Conservation (phyloP, 2,329 filamentous ascomycete genomes). For the Fusarium sp. region DNA sequence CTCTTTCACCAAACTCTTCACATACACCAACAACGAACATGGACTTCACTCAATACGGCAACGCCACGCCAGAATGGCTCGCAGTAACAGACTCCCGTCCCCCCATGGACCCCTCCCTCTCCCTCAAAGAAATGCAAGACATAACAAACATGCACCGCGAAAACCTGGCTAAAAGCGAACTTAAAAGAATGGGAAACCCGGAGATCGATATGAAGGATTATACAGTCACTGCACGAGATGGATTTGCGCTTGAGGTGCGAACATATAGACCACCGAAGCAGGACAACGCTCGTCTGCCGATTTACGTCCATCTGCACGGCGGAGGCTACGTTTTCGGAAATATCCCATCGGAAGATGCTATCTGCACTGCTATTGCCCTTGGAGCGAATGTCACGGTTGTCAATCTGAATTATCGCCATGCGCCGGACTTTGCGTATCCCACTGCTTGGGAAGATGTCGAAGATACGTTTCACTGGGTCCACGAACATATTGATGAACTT, state of each 20-base stretch:
- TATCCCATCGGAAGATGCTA: conserved; percentile 62
- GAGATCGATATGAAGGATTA: conserved; percentile 47
- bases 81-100: conserved; percentile 44
- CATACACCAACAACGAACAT: neutral
- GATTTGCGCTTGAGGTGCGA: conserved; percentile 28
- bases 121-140: conserved; percentile 27
- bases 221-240: conserved; percentile 31
- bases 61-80: conserved; percentile 57
- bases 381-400: conserved; percentile 58
- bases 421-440: conserved; percentile 64
- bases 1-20: rapidly evolving
- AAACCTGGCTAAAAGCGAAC: neutral
- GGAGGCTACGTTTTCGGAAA: conserved; percentile 69
- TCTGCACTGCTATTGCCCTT: conserved; percentile 60
- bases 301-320: conserved; percentile 65
- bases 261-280: conserved; percentile 33
- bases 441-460: conserved; percentile 64
- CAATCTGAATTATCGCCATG: conserved; percentile 69
- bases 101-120: neutral
- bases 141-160: conserved; percentile 33
- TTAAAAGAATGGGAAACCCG: conserved; percentile 7
- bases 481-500: conserved; percentile 44
- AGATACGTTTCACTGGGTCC: conserved; percentile 66
- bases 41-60: conserved; percentile 54
- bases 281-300: conserved; percentile 55